These are phyloP conservation scores for Selaginella tamariscina DNA, from an alignment of 75 land plant genomes.

Conservation along the genomic window DNA sequence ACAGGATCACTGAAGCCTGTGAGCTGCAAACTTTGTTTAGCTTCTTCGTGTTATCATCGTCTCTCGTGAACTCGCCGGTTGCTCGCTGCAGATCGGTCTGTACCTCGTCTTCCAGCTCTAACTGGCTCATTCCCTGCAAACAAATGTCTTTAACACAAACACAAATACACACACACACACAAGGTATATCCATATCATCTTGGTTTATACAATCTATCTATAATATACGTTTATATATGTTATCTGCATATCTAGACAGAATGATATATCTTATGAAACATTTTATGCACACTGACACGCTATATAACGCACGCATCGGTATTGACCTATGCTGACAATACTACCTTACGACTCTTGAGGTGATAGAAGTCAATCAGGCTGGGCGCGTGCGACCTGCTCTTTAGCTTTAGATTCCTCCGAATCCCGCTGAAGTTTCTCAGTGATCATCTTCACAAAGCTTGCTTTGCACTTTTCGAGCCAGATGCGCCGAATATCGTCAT, in stretches of 20 bases:
- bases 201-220: background rate
- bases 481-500: slow-evolving; percentile 52
- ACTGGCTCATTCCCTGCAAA: slow-evolving; percentile 84
- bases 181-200: no score
- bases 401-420: slow-evolving; percentile 68
- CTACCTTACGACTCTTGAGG: slow-evolving; percentile 81
- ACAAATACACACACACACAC: background rate
- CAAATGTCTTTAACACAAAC: slow-evolving; percentile 1
- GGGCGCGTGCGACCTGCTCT: slow-evolving; percentile 69
- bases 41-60: slow-evolving; percentile 60
- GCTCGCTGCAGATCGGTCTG: slow-evolving; percentile 93
- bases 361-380: slow-evolving; percentile 94
- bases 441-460: slow-evolving; percentile 67
- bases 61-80: slow-evolving; percentile 80
- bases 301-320: no score
- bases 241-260: no score
- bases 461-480: slow-evolving; percentile 64
- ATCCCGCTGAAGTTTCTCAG: slow-evolving; percentile 66
- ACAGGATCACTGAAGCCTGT: slow-evolving; percentile 96
- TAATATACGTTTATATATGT: no score
- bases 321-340: background rate
- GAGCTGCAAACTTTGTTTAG: slow-evolving; percentile 79
- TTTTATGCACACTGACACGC: no score
- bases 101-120: slow-evolving; percentile 86
- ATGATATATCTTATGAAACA: no score